These are phyloP conservation scores for Lycium barbarum DNA, from an alignment of 257 asterid species.

Conservation along the genomic window DNA sequence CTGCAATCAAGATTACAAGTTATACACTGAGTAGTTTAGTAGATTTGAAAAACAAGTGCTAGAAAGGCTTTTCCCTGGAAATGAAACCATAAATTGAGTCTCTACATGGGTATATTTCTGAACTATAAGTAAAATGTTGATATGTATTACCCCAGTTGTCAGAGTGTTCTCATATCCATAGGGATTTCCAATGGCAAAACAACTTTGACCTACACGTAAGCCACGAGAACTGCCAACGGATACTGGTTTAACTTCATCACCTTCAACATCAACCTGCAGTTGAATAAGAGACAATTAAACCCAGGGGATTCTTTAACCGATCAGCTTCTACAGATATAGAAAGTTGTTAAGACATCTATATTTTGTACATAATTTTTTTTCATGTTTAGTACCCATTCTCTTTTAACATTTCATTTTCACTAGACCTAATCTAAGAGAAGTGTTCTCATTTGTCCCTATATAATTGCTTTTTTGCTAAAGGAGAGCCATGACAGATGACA, in stretches of 20 bases:
- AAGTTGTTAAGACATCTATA: not conserved
- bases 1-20: constrained; percentile 18
- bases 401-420: not conserved
- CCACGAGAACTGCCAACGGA: constrained; percentile 66
- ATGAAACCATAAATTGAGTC: not conserved
- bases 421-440: not conserved
- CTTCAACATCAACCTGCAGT: constrained; percentile 70
- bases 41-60: not conserved
- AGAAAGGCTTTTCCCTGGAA: not conserved
- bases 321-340: not conserved
- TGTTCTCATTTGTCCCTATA: constrained; percentile 3
- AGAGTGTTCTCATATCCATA: constrained; percentile 84
- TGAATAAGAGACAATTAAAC: not conserved
- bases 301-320: constrained; percentile 12
- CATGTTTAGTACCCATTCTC: not conserved
- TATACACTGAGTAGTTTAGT: not conserved
- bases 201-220: constrained; percentile 83
- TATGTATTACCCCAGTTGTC: constrained; percentile 76
- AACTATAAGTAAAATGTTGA: not conserved
- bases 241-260: constrained; percentile 69
- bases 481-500: not conserved
- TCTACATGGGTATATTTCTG: not conserved
- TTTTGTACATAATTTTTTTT: not conserved
- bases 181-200: constrained; percentile 93
- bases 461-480: not conserved